Percentiles rank a stretch among this genome's conserved stretches.
Evolutionary conservation across 164 flowering plant genomes (phyloP).

Genomic region (Platanus orientalis): DNA sequence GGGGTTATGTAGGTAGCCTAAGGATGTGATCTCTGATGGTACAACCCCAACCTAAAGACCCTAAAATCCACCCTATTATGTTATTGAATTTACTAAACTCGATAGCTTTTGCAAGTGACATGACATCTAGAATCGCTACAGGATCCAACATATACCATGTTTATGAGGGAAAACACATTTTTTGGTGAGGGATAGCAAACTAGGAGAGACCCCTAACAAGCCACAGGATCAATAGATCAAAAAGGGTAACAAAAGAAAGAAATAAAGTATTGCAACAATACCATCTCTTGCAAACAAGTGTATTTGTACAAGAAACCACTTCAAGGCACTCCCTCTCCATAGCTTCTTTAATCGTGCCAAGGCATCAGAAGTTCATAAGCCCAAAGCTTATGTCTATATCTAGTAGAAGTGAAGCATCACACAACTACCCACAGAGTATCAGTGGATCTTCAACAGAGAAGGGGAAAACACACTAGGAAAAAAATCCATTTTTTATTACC

Average conservation of each 20-base stretch:
- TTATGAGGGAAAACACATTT: too few species aligned
- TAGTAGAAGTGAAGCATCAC: conserved; percentile 95
- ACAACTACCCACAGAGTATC: conserved; percentile 42
- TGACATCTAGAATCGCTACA: too few species aligned
- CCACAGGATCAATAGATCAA: neutral
- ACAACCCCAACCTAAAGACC: too few species aligned
- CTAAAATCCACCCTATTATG: too few species aligned
- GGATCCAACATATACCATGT: too few species aligned
- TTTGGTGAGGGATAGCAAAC: neutral
- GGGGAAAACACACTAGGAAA: neutral
- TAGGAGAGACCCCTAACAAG: neutral
- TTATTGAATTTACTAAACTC: too few species aligned
- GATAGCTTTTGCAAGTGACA: too few species aligned
- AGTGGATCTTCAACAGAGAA: neutral
- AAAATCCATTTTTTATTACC: conserved; percentile 28
- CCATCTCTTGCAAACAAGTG: conserved; percentile 96
- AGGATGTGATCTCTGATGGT: too few species aligned
- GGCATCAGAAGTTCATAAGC: conserved; percentile 84
- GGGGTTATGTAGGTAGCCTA: too few species aligned
- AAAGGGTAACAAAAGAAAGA: neutral
- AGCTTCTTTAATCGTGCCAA: conserved; percentile 88
- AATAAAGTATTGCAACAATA: conserved; percentile 59
- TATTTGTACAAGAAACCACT: conserved; percentile 92
- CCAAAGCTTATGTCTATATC: conserved; percentile 99
- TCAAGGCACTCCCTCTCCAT: conserved; percentile 98